Percentiles rank a stretch among this genome's conserved stretches.
These are phyloP conservation scores for Allomyces macrogynus DNA, from an alignment of 192 early-diverging fungal genomes.

Conservation along the genomic window DNA sequence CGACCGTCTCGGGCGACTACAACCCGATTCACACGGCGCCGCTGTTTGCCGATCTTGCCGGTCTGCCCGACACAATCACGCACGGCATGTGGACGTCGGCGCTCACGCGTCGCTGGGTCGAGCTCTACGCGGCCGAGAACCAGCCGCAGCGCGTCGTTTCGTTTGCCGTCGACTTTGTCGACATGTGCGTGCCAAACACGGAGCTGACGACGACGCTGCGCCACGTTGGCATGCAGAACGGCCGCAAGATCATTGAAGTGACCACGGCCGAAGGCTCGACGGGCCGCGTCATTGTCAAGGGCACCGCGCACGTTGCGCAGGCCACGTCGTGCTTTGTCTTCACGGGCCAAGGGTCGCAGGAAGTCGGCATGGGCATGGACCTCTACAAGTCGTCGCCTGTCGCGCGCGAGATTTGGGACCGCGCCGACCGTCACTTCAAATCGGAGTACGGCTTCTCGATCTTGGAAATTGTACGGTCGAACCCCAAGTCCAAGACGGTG, in stretches of 20 bases:
- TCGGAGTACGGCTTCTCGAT: slow-evolving; percentile 72
- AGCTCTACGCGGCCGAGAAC: slow-evolving; percentile 86
- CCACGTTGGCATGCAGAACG: slow-evolving; percentile 91
- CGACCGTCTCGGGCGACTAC: slow-evolving; percentile 67
- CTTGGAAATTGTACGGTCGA: slow-evolving; percentile 68
- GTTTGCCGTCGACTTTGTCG: slow-evolving; percentile 71
- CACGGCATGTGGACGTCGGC: slow-evolving; percentile 98
- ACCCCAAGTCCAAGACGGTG: slow-evolving; percentile 62
- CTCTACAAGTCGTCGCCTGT: slow-evolving; percentile 61
- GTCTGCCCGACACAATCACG: slow-evolving; percentile 80
- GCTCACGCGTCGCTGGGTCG: slow-evolving; percentile 83
- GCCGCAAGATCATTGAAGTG: slow-evolving; percentile 82
- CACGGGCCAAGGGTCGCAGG: slow-evolving; percentile 92
- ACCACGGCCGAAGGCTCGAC: slow-evolving; percentile 63
- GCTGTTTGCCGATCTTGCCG: slow-evolving; percentile 78
- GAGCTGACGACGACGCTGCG: slow-evolving; percentile 70
- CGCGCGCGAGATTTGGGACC: slow-evolving; percentile 78
- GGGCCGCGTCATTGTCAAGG: slow-evolving; percentile 52
- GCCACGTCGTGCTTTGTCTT: slow-evolving; percentile 78
- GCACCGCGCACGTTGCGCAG: slow-evolving; percentile 86
- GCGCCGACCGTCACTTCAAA: slow-evolving; percentile 69
- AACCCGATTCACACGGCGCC: slow-evolving; percentile 94
- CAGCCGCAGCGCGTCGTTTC: slow-evolving; percentile 66
- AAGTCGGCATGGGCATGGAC: slow-evolving; percentile 89
- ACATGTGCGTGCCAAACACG: slow-evolving; percentile 83